phyloP scores from a whole-genome alignment of 768 basidiomycete genomes.

The Lanmaoa rubissima region DNA sequence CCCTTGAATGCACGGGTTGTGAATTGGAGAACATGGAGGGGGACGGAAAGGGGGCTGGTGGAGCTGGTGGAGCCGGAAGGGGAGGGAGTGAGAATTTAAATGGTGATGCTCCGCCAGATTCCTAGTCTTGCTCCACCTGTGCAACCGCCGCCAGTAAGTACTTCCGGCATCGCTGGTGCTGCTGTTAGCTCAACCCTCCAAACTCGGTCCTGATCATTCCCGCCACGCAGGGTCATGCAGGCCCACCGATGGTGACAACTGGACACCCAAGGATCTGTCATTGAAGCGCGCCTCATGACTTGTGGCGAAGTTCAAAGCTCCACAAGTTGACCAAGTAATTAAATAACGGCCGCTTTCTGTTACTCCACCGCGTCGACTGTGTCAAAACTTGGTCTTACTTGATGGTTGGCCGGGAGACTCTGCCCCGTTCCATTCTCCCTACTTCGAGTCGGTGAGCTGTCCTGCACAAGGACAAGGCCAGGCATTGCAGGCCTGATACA shows the following conservation, averaged over 20 bases:
- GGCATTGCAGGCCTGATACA: no score
- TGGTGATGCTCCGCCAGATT: conserved; percentile 19
- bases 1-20: conserved; percentile 3
- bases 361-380: no score
- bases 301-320: conserved; percentile 5
- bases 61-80: not conserved
- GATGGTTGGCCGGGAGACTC: no score
- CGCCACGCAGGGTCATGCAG: not conserved
- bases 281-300: conserved; percentile 1
- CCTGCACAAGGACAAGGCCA: no score
- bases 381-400: no score
- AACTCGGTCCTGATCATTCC: not conserved
- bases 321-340: conserved; percentile 8
- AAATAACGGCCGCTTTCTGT: no score
- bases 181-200: not conserved
- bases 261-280: not conserved
- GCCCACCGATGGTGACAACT: not conserved
- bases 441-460: no score
- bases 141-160: conserved; percentile 10
- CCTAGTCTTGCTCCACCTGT: conserved; percentile 29
- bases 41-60: conserved; percentile 1
- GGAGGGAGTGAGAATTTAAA: conserved; percentile 26
- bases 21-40: conserved; percentile 19
- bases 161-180: conserved; percentile 5
- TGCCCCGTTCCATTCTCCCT: no score